Evolutionary conservation across 169 alveolate species (phyloP), one percentile per base, ranked within the genome.

Genomic region (Cryptosporidium bovis): DNA sequence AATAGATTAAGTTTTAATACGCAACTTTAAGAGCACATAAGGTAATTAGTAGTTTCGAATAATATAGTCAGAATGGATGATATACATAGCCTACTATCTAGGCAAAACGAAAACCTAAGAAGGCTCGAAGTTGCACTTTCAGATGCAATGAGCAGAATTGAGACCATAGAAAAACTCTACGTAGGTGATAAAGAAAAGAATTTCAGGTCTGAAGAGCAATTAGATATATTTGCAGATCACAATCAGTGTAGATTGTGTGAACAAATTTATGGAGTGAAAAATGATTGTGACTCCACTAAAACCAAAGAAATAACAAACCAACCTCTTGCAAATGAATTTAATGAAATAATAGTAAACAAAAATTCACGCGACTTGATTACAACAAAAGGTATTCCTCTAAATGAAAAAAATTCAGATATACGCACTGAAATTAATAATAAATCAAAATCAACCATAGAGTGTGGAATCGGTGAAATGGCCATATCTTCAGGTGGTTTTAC

Each of bases 81-180:
- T 53, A 62, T 62, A 27, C 46, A 62, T 13, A 33, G 46, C 7
- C 24, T 62, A 29, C 46, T 77, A 31, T 24, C n/a, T 7, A 77
- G 64, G 55, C 87, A 77, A 77, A 62, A 62, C 18, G 71, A 77
- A 24, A 51, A 56, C 34, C 24, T 77, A 31, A 62, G 64, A 62
- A 62, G 51, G 24, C 33, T 77, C 16, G 87, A 77, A 48, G n/a
- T 33, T 40, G 64, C 58, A 16, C 46, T 77, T 20, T 40, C 56
- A 1, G 64, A 60, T 36, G 87, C 65, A 34, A 77, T 77, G 40
- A 77, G 46, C n/a, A 56, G 87, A 36, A 77, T 77, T 40, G 87
- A 77, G 40, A 48, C 18, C 1, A 77, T 77, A 40, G 87, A 77
- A 40, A 77, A 46, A 53, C 1, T 60, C 12, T 77, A 20, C n/a